Percentiles rank a stretch among this genome's conserved stretches.
phyloP scores from a whole-genome alignment of 2,329 filamentous ascomycete species.

The Fusarium nisikadoi region DNA sequence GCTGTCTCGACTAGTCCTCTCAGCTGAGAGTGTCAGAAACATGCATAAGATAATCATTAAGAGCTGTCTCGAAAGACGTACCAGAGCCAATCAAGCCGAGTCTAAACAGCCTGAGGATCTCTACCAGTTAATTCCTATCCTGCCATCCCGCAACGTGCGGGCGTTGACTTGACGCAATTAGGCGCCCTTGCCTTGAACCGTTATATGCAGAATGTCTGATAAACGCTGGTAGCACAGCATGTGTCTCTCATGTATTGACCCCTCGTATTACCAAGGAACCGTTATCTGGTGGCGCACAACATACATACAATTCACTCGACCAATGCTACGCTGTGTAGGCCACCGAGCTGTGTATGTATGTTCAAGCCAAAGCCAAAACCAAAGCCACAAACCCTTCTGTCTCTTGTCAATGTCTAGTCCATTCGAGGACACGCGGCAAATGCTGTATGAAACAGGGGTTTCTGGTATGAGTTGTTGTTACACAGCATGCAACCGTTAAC shows the following conservation, averaged over 20 bases:
- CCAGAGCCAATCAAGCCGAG: constrained; percentile 14
- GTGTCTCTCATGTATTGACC: constrained; percentile 7
- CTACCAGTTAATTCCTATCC: constrained; percentile 13
- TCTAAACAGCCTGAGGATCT: constrained; percentile 1
- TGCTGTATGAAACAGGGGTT: constrained; percentile 18
- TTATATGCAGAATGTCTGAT: constrained; percentile 23
- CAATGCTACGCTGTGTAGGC: not conserved
- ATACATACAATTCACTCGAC: not conserved
- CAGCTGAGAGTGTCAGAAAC: constrained; percentile 7
- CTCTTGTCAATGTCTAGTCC: constrained; percentile 12
- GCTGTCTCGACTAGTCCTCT: not conserved
- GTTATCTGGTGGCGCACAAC: constrained; percentile 35
- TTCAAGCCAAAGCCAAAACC: not conserved
- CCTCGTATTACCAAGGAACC: constrained; percentile 15
- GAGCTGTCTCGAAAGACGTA: constrained; percentile 24
- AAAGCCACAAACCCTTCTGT: constrained; percentile 4
- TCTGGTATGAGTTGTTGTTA: constrained; percentile 1
- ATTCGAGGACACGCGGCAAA: constrained; percentile 11
- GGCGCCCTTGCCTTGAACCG: constrained; percentile 27
- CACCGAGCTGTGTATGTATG: not conserved
- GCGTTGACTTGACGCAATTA: constrained; percentile 25
- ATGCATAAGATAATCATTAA: constrained; percentile 3
- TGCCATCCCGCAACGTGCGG: constrained; percentile 40
- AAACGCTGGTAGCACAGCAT: constrained; percentile 23
- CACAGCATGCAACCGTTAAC: constrained; percentile 15